A percentile compares a stretch with the other conserved stretches of the same genome.
phyloP scores from a whole-genome alignment of 2,329 filamentous ascomycete species.

The Remersonia thermophila region DNA sequence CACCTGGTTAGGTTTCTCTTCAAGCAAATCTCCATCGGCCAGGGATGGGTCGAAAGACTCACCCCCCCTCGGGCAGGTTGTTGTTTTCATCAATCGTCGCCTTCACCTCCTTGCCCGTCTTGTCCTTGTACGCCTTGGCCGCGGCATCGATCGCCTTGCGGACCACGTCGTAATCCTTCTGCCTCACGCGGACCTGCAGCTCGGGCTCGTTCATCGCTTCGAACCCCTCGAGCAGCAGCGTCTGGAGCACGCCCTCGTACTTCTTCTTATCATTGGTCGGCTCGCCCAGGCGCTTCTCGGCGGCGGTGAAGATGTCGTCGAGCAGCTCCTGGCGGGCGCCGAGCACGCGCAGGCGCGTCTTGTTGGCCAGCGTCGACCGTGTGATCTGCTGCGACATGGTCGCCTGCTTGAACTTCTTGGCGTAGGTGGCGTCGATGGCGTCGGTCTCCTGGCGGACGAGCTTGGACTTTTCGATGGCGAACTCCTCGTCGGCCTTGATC shows the following conservation, averaged over 20 bases:
- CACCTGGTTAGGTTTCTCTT: too few relatives aligned
- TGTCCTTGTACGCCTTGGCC: constrained; percentile 71
- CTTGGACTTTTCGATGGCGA: constrained; percentile 97
- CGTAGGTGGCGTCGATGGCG: constrained; percentile 82
- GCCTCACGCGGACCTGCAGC: constrained; percentile 60
- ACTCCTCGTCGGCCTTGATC: constrained; percentile 97
- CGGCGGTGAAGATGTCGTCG: constrained; percentile 75
- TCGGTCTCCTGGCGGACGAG: constrained; percentile 91
- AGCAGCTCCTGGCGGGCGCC: constrained; percentile 80
- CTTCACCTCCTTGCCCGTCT: constrained; percentile 54
- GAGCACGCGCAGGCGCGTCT: constrained; percentile 82
- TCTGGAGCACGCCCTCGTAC: constrained; percentile 67
- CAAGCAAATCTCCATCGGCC: too few relatives aligned
- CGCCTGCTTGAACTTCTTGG: constrained; percentile 99
- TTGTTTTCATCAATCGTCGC: constrained; percentile 68
- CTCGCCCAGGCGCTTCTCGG: constrained; percentile 55
- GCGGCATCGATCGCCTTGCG: constrained; percentile 71
- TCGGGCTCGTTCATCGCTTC: constrained; percentile 78
- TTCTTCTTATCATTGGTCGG: constrained; percentile 56
- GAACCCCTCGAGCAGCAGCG: constrained; percentile 75
- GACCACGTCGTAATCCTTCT: constrained; percentile 64
- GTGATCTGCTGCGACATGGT: constrained; percentile 98
- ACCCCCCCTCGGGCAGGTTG: constrained; percentile 71
- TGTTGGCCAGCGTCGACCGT: constrained; percentile 89
- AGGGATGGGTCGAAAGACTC: constrained; percentile 27